These are phyloP conservation scores for Aspergillus sp. DNA, from an alignment of 2,329 filamentous ascomycete genomes.

Conservation along the genomic window DNA sequence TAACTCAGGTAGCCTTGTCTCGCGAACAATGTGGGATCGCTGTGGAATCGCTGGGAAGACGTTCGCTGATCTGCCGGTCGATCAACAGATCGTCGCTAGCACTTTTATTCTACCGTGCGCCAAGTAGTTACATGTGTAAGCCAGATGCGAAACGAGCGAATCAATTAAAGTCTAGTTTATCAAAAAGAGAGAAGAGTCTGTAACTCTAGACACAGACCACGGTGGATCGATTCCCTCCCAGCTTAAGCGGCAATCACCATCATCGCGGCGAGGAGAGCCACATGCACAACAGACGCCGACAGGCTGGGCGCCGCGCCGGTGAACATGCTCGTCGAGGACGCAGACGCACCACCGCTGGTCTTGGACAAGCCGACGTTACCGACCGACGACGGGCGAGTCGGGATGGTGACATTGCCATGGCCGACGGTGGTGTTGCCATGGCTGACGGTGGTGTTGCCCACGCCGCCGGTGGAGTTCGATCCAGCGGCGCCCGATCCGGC, in stretches of 20 bases:
- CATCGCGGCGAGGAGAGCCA: background rate
- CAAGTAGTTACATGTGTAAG: no score
- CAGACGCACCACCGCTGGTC: background rate
- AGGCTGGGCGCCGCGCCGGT: background rate
- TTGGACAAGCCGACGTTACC: background rate
- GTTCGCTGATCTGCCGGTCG: no score
- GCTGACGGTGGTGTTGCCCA: background rate
- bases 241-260: background rate
- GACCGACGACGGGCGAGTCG: background rate
- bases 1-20: no score
- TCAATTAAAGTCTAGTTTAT: background rate
- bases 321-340: background rate
- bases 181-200: background rate
- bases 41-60: no score
- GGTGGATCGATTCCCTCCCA: background rate
- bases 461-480: conserved; percentile 8
- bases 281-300: background rate
- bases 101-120: no score
- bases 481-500: no score
- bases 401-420: background rate
- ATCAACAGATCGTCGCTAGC: no score
- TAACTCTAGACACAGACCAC: background rate
- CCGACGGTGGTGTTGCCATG: background rate
- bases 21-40: no score
- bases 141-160: background rate